Conservation (phyloP, 225 moss, liverwort and hornwort species). For the Polytrichum formosum region DNA sequence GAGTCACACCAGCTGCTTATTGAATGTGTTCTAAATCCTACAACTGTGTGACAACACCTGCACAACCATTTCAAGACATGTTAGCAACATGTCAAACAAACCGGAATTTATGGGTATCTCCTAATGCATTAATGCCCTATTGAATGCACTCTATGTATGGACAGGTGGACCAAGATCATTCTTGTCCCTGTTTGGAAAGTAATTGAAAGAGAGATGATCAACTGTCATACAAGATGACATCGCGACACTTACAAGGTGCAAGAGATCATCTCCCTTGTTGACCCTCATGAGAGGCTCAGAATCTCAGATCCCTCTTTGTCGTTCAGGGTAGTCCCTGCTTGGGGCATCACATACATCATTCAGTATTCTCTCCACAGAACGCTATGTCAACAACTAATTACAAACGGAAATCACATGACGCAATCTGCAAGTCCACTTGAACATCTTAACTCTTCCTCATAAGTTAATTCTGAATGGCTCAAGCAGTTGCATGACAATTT, state of each 20-base stretch:
- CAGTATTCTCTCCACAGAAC: not conserved
- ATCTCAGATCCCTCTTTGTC: slow-evolving; percentile 38
- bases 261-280: slow-evolving; percentile 4
- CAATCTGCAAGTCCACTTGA: too few relatives aligned
- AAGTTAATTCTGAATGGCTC: too few relatives aligned
- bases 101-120: not conserved
- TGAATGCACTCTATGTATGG: too few relatives aligned
- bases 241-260: slow-evolving; percentile 16
- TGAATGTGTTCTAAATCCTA: slow-evolving; percentile 7
- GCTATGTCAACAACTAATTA: not conserved
- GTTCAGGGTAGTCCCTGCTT: slow-evolving; percentile 41
- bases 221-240: not conserved
- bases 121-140: not conserved
- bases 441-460: too few relatives aligned
- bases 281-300: slow-evolving; percentile 15
- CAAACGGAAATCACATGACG: not conserved
- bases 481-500: too few relatives aligned
- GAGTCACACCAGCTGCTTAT: slow-evolving; percentile 17
- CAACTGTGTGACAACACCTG: slow-evolving; percentile 25
- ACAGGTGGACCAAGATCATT: too few relatives aligned
- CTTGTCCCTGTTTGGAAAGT: too few relatives aligned
- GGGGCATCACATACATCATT: slow-evolving; percentile 5
- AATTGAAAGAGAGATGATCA: too few relatives aligned
- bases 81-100: slow-evolving; percentile 13
- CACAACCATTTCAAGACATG: not conserved